Evolutionary conservation across 306 rosid species (phyloP).

Genomic region (Cicer pinnatifidum): DNA sequence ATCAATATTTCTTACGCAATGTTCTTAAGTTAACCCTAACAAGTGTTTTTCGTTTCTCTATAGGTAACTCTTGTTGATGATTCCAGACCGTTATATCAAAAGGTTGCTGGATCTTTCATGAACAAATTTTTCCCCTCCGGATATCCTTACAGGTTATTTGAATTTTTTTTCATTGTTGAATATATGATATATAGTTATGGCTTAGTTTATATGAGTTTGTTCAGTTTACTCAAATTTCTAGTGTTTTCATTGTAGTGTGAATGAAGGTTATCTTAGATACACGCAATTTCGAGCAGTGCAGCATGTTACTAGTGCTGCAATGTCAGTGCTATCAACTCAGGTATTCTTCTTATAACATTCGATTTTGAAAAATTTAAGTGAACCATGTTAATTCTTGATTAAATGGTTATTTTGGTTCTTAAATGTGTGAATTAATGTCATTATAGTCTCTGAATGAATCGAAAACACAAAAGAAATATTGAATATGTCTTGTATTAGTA

Average conservation of each 20-base stretch:
- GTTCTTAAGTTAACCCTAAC: neutral
- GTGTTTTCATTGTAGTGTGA: conserved; percentile 62
- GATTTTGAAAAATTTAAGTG: neutral
- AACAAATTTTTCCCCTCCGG: conserved; percentile 88
- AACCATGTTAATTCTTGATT: conserved; percentile 2
- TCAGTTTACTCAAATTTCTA: neutral
- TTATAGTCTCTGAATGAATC: no score
- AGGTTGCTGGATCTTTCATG: conserved; percentile 67
- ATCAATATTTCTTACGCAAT: neutral
- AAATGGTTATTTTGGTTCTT: no score
- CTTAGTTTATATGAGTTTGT: neutral
- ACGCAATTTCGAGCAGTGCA: conserved; percentile 94
- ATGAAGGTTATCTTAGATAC: conserved; percentile 90
- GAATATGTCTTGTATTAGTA: no score
- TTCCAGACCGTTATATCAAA: conserved; percentile 64
- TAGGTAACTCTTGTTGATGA: conserved; percentile 71
- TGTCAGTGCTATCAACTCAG: conserved; percentile 95
- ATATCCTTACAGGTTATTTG: conserved; percentile 76
- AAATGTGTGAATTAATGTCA: no score
- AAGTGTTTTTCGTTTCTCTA: conserved; percentile 11
- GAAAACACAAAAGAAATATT: no score
- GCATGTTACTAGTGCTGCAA: conserved; percentile 78
- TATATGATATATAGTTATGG: neutral
- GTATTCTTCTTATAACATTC: conserved; percentile 51
- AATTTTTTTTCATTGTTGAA: neutral